These are phyloP conservation scores for Acacia concinna DNA, from an alignment of 331 rosid genomes.

Conservation along the genomic window DNA sequence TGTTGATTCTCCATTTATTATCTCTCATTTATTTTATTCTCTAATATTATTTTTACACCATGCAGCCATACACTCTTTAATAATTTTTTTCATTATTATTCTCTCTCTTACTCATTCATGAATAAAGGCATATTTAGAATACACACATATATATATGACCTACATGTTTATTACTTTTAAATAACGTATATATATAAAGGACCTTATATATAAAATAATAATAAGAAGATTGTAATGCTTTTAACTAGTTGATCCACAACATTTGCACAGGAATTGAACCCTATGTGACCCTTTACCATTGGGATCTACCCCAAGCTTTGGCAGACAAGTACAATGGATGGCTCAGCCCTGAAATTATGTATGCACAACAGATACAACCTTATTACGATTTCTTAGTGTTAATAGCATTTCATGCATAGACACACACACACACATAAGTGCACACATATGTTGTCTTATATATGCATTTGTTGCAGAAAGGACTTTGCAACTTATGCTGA, in stretches of 20 bases:
- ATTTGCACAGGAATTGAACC: slow-evolving; percentile 58
- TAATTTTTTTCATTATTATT: too few species aligned
- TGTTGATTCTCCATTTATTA: too few species aligned
- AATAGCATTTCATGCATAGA: background rate
- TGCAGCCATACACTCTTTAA: too few species aligned
- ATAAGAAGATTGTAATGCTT: background rate
- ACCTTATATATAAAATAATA: too few species aligned
- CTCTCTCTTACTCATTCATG: too few species aligned
- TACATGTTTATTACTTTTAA: too few species aligned
- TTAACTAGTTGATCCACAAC: background rate
- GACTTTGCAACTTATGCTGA: slow-evolving; percentile 59
- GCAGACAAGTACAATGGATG: slow-evolving; percentile 66
- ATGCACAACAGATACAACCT: background rate
- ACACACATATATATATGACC: too few species aligned
- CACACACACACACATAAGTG: fast-evolving
- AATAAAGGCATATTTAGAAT: too few species aligned
- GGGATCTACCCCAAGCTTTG: slow-evolving; percentile 78
- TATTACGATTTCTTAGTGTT: background rate
- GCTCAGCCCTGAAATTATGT: slow-evolving; percentile 62
- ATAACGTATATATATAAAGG: too few species aligned
- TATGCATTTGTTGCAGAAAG: slow-evolving; percentile 31
- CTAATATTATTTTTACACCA: too few species aligned
- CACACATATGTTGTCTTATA: background rate
- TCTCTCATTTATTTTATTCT: too few species aligned
- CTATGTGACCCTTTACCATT: slow-evolving; percentile 68